Base-by-base conservation (phyloP, 1,284 basidiomycete genomes). In the Cystobasidium sp. region DNA sequence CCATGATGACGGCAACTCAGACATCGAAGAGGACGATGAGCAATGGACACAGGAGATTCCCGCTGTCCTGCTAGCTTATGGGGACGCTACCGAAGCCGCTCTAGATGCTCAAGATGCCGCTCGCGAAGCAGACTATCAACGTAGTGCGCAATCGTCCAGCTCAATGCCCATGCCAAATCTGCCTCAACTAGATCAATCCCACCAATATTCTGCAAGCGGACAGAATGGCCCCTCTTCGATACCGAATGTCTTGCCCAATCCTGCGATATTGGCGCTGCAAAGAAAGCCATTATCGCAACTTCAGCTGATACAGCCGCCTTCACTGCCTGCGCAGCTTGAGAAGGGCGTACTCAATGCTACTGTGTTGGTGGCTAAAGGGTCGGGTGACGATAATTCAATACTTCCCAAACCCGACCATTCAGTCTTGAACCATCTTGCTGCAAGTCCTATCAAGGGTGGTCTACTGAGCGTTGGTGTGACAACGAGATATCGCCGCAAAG, bases 371-470 rank as follows among this genome's bases (percentile, higher is more conserved):
- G 44, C 74, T 1, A 77, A 76, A 77, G 77, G 83, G 64, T 75
- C 81, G 72, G 88, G 93, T 41, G 94, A 99, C 82, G 96, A 99
- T 82, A 92, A 90, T 78, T 91, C 90, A 56, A 93, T 99, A 74
- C 84, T 99, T 76, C 92, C 96, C 8, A 94, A 97, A 20, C 94
- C 94, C 22, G 93, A 90, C 69, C 96, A 98, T 83, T 94, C 94
- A 46, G 94, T 98, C 52, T 85, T 99, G 77, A 94, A 97, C 78
- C 97, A 99, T 83, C 84, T 99, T 75, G 94, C 94, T 76, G 98
- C 96, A 65, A 96, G 93, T 82, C 93, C 94, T 76, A 99, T 99
- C 80, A 88, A 90, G 82, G 93, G 95, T 81, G 94, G 94, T 3
- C 93, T 96, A 58, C 84, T 99, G 56, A 94, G 94, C 47, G 94